Base-by-base conservation (phyloP, 2,329 filamentous ascomycete genomes). In the Clathrospora elynae region DNA sequence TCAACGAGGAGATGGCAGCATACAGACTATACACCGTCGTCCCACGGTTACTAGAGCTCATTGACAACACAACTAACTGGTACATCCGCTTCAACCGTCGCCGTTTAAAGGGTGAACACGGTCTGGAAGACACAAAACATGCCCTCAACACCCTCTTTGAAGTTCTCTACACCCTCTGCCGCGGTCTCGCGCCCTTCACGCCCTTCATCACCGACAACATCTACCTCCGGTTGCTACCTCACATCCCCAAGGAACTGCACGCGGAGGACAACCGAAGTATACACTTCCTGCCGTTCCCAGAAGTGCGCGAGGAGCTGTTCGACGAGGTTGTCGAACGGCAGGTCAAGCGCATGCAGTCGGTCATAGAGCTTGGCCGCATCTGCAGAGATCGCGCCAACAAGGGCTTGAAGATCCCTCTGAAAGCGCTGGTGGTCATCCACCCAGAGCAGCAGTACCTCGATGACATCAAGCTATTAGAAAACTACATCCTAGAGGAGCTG, bases 61-160 rank as follows among this genome's bases (percentile, higher is more conserved):
- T 96, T 54, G 92, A 96, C 63, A 90, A 95, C 72, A 90, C 88
- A 3, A 96, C 91, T n/a, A 97, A 97, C 73, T 96, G 91, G 91
- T 96, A 96, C 73, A 96, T 96, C 68, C 83, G 90, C 49, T 95
- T 96, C 77, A 96, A 96, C 76, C 82, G 91, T 40, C 88, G 88
- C 70, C 84, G 91, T 40, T 78, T 96, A 55, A 96, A 96, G 82
- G 91, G 91, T 29, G 90, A 95, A 66, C 84, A 89, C 53, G 90
- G 90, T 12, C 72, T 89, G 16, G 81, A 91, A 10, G 93, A 97
- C 67, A 96, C 93, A 8, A 77, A 86, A 35, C 89, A 95, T 63
- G 93, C 92, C 0, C 78, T 99, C 40, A 96, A 97, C 73, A 92
- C 93, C 2, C 81, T 97, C 6, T 96, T 95, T 61, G 90, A 96